Evolutionary conservation across 257 asterid species (phyloP), one percentile per base, ranked within the genome.

Genomic region (Petunia secreta): DNA sequence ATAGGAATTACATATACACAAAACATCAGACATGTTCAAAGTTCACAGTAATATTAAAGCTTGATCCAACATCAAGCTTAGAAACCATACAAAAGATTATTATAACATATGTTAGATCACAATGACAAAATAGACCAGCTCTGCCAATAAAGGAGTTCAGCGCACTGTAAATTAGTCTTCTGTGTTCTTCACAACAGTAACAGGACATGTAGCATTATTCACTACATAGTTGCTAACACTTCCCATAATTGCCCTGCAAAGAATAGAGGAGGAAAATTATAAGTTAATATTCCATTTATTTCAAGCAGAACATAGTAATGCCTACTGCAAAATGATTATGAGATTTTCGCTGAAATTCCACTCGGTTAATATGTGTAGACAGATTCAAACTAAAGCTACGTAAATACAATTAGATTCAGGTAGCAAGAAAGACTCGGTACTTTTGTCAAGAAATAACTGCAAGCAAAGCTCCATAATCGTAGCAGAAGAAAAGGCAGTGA

Each of bases 221-320:
- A 94, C 98, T 80, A 91, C 97, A 78, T 75, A 89, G 88, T 90
- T 94, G 88, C 98, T 92, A 14, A 92, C 98, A 79, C 98, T 94
- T 60, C 98, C 98, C 96, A 94, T 92, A n/a, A 92, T 84, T 55
- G 81, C 98, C 92, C 98, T 92, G 93, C 87, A 65, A 76, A 82
- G 44, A 78, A 44, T 52, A 16, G 59, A 8, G 4, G 71, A 83
- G 85, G 39, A 75, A 40, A 54, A 54, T 63, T 75, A 50, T 41
- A 48, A 10, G 59, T 71, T 71, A 71, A 8, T n/a, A 46, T 46
- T 40, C 41, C 59, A 37, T 41, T 60, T 25, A 25, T 8, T 63
- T 6, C 11, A n/a, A 63, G n/a, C 6, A 37, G 38, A 4, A 4
- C 4, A 3, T 5, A 7, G 62, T 10, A 38, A 40, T 40, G 57